These are phyloP conservation scores for Pleurotus citrinopileatus DNA, from an alignment of 768 basidiomycete species.

Conservation along the genomic window DNA sequence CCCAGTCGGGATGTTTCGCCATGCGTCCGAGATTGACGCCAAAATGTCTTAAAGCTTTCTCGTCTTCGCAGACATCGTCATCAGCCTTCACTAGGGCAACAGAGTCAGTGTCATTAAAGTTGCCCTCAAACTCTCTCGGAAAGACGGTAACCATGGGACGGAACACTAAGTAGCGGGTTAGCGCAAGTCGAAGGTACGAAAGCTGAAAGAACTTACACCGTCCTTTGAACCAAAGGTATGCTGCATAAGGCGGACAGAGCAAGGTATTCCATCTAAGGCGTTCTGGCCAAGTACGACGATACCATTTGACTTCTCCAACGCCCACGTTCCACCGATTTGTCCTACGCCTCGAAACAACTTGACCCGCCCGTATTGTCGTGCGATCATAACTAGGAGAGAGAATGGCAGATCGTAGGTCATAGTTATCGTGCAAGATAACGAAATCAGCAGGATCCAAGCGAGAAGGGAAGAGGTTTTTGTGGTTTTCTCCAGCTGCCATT, in stretches of 20 bases:
- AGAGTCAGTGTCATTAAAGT: constrained; percentile 6
- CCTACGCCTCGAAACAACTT: constrained; percentile 37
- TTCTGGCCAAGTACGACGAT: constrained; percentile 7
- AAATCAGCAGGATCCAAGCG: constrained; percentile 47
- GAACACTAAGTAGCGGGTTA: neutral
- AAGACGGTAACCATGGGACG: neutral
- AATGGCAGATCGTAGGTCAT: constrained; percentile 41
- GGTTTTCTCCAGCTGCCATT: constrained; percentile 31
- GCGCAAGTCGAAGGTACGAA: neutral
- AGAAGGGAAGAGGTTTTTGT: constrained; percentile 30
- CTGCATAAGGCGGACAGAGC: constrained; percentile 5
- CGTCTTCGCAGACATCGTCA: constrained; percentile 6
- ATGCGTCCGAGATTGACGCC: neutral
- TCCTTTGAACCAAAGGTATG: constrained; percentile 4
- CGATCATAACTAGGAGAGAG: constrained; percentile 48
- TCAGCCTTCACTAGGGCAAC: constrained; percentile 5
- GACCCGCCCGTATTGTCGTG: constrained; percentile 47
- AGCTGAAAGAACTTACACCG: neutral
- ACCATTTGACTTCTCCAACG: constrained; percentile 5
- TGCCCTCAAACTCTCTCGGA: constrained; percentile 2
- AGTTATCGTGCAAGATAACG: constrained; percentile 51
- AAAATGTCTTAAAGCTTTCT: constrained; percentile 3
- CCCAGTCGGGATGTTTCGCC: constrained; percentile 7
- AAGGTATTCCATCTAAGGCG: constrained; percentile 4
- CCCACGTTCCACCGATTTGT: constrained; percentile 29